Percentiles rank a stretch among this genome's conserved stretches.
Conservation (phyloP, 495 filamentous ascomycete genomes). For the Penicillium atrosanguineum region DNA sequence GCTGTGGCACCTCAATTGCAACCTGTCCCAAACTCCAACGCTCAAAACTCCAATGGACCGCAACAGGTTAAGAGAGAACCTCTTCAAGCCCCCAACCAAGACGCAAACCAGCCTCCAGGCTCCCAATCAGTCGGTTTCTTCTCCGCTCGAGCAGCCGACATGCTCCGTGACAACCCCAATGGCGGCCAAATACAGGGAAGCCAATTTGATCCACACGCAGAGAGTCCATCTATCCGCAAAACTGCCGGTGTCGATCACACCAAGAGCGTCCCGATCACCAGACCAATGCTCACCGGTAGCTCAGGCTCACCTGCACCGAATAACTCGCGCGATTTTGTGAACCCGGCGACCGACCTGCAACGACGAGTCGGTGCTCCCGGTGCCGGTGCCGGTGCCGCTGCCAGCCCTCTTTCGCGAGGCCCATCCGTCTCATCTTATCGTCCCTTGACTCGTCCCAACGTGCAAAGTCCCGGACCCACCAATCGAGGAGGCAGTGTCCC, state of each 20-base stretch:
- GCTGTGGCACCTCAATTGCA: slow-evolving; percentile 20
- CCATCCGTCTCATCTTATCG: slow-evolving; percentile 43
- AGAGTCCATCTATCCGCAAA: slow-evolving; percentile 84
- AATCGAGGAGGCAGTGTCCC: slow-evolving; percentile 23
- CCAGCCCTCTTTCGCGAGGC: slow-evolving; percentile 38
- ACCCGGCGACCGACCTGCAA: slow-evolving; percentile 65
- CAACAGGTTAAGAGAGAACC: slow-evolving; percentile 29
- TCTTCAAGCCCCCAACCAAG: slow-evolving; percentile 21
- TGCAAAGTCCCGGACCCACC: slow-evolving; percentile 13
- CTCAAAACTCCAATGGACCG: slow-evolving; percentile 16
- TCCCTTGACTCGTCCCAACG: slow-evolving; percentile 42
- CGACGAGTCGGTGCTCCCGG: slow-evolving; percentile 75
- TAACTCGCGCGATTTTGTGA: slow-evolving; percentile 54
- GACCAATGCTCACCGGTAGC: slow-evolving; percentile 32
- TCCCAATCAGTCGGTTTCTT: slow-evolving; percentile 63
- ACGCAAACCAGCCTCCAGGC: slow-evolving; percentile 31
- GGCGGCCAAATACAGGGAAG: slow-evolving; percentile 46
- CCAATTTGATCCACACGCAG: slow-evolving; percentile 75
- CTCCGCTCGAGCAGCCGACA: slow-evolving; percentile 66
- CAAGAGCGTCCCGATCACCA: slow-evolving; percentile 63
- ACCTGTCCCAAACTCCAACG: slow-evolving; percentile 5
- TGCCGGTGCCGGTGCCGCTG: slow-evolving; percentile 23
- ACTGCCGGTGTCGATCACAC: slow-evolving; percentile 86
- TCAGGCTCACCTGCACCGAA: slow-evolving; percentile 24
- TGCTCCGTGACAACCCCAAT: slow-evolving; percentile 46